phyloP scores from a whole-genome alignment of 495 filamentous ascomycete species.

The Glarea lozoyensis region DNA sequence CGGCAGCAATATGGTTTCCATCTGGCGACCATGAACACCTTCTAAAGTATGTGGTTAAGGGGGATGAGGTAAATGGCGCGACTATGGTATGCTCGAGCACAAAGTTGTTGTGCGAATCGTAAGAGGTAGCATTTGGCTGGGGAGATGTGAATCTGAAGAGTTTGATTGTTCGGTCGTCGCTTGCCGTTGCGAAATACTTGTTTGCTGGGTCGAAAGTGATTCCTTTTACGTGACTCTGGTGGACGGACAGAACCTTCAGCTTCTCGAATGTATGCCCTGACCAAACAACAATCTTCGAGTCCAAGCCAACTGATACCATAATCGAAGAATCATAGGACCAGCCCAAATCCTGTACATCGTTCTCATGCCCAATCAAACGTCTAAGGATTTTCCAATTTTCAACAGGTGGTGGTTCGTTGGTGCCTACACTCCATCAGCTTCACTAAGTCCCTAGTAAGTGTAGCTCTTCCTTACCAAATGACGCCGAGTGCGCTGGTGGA shows the following conservation, averaged over 20 bases:
- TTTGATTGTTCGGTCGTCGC: constrained; percentile 93
- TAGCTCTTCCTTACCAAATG: constrained; percentile 53
- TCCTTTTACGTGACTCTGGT: constrained; percentile 96
- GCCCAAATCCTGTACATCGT: constrained; percentile 95
- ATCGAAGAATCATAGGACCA: constrained; percentile 97
- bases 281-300: constrained; percentile 98
- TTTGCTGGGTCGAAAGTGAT: constrained; percentile 98
- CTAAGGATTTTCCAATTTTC: constrained; percentile 96
- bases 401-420: constrained; percentile 83
- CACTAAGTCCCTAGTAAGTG: constrained; percentile 1
- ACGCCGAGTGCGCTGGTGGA: constrained; percentile 59
- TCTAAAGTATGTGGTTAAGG: constrained; percentile 93
- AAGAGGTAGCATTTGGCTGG: constrained; percentile 79
- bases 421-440: constrained; percentile 41
- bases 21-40: constrained; percentile 96
- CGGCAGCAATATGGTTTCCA: constrained; percentile 91
- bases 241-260: constrained; percentile 80
- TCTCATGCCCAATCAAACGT: constrained; percentile 91
- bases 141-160: constrained; percentile 93
- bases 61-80: constrained; percentile 75
- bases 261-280: constrained; percentile 97
- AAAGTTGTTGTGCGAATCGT: constrained; percentile 95
- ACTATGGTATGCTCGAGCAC: constrained; percentile 80
- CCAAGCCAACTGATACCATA: constrained; percentile 88
- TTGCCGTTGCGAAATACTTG: constrained; percentile 97